Evolutionary conservation across 2,329 filamentous ascomycete species (phyloP), one percentile per base, ranked within the genome.

Genomic region (Scleromitrula shiraiana): DNA sequence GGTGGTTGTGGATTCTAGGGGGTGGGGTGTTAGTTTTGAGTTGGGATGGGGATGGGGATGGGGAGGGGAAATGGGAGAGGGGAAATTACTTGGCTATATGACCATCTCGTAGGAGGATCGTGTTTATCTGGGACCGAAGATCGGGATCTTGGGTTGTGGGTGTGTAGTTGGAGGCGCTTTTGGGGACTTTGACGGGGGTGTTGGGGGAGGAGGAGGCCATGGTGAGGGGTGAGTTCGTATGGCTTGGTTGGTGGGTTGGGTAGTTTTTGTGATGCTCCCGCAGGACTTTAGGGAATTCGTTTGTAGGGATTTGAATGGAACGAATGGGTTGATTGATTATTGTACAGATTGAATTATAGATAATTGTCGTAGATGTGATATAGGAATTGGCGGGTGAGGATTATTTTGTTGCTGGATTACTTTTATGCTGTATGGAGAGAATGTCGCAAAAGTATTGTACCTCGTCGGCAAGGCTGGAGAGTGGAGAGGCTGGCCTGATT

Each of bases 81-180:
- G 30, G 30, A 24, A 52, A 67, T 44, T 68, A 82, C 80, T 76
- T 79, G 39, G 70, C 64, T 20, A 82, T 73, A 53, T 82, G 75
- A 3, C 79, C 79, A 38, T 80, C 77, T 33, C 70, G 69, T 27
- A 83, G 67, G 20, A 83, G 66, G 10, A 77, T 58, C 8, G 70
- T 69, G 60, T 83, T 83, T 58, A 83, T 78, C 56, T 81, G 73
- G 2, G 78, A 82, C 19, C 80, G 70, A 49, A 83, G 65, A 50
- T 83, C 79, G 6, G 75, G 70, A 56, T 83, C 80, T 49, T 78
- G 71, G 7, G 77, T 83, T 5, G 77, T 76, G 41, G 75, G 68
- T 14, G 77, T 76, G 64, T 83, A 79, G 56, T 70, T 75, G 3
- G 77, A 70, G 26, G 75, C 73, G 6, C 74, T 66, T 46, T 62